Conservation (phyloP, 441 rosid species). For the Adansonia madagascariensis region DNA sequence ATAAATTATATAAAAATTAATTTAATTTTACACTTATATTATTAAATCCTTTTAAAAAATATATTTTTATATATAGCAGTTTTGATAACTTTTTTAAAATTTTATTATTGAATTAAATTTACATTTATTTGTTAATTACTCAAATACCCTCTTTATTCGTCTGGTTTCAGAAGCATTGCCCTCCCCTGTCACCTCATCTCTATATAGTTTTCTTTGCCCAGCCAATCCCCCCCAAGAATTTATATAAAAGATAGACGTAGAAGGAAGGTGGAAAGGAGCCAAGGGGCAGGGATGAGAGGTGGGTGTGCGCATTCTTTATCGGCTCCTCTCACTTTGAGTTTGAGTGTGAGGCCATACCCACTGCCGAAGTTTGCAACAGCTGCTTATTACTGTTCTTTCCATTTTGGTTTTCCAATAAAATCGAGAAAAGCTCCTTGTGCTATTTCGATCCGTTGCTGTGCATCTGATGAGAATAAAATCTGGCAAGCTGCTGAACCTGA, state of each 20-base stretch:
- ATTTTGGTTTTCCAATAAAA: not conserved
- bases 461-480: not conserved
- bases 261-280: not conserved
- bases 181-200: not conserved
- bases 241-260: not conserved
- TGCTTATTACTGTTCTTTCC: conserved; percentile 3
- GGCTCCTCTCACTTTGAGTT: not conserved
- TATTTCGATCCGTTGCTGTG: not conserved
- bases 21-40: no score
- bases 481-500: not conserved
- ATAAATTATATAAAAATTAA: no score
- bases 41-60: no score
- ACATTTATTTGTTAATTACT: not conserved
- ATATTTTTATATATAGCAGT: no score
- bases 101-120: not conserved
- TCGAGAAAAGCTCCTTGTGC: not conserved
- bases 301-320: not conserved
- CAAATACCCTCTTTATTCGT: not conserved
- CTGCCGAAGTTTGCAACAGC: not conserved
- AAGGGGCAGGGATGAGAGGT: conserved; percentile 1
- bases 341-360: not conserved
- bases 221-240: not conserved
- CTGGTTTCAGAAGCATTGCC: not conserved
- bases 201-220: not conserved
- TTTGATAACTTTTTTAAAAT: no score